These are phyloP conservation scores for Aspergillus fischeri DNA, from an alignment of 2,329 filamentous ascomycete genomes.

Conservation along the genomic window DNA sequence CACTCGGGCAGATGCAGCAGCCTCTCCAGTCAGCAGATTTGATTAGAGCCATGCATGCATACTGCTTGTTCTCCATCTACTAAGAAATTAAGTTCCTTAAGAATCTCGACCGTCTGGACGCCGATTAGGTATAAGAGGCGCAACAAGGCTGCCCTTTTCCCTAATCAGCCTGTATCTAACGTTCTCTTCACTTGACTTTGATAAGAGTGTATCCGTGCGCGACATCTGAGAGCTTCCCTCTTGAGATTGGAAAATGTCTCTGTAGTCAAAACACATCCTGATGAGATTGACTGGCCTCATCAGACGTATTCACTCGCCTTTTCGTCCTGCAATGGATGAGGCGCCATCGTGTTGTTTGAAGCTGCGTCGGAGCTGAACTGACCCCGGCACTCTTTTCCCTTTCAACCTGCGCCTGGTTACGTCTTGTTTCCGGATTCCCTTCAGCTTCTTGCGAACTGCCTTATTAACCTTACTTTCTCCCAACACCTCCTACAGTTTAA, in stretches of 20 bases:
- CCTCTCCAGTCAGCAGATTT: neutral
- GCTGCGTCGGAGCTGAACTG: conserved; percentile 1
- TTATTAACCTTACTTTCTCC: neutral
- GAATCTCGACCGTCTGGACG: neutral
- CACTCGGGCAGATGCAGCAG: neutral
- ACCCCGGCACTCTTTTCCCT: neutral
- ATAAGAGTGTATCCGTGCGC: neutral
- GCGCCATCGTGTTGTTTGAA: neutral
- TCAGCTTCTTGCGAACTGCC: conserved; percentile 5
- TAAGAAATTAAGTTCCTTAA: neutral
- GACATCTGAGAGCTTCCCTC: neutral
- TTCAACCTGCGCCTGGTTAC: neutral
- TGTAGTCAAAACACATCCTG: neutral
- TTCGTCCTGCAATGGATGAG: neutral
- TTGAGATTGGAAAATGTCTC: neutral
- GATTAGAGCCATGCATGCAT: neutral
- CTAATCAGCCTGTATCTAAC: neutral
- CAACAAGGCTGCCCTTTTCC: neutral
- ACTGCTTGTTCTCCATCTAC: neutral
- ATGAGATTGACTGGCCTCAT: neutral
- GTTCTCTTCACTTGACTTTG: neutral
- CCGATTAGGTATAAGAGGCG: neutral
- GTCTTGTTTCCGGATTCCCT: neutral
- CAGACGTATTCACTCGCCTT: neutral
- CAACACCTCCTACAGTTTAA: neutral